Base-by-base conservation (phyloP, 176 grass and related monocot species). In the Microstegium vimineum region DNA sequence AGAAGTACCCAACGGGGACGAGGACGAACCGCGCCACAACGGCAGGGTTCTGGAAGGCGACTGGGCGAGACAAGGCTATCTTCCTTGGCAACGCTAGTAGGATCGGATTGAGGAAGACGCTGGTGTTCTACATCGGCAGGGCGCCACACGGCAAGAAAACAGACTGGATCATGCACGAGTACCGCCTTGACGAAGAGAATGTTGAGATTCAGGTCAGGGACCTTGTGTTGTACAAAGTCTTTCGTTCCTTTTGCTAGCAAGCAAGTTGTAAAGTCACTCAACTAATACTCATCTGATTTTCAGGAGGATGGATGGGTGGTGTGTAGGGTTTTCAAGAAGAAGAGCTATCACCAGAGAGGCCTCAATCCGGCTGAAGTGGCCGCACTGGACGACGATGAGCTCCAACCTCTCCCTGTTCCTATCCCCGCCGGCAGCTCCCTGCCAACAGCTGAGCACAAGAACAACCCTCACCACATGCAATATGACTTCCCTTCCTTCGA, bases 221-320 rank as follows among this genome's bases (percentile, higher is more conserved):
- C 56, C 13, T 10, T 23, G 8, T n/a, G 0, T 10, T 26, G 56
- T 26, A 60, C n/a, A n/a, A n/a, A n/a, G n/a, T n/a, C n/a, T n/a
- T n/a, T n/a, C 5, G 4, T 25, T 59, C 22, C 11, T 59, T 4
- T 60, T 60, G 11, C n/a, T 20, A 7, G 12, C 13, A 11, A 20
- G 27, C 32, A 2, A 54, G 15, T 60, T 60, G 30, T 11, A 36
- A 38, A 69, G 14, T 41, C 1, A 57, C 65, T 30, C n/a, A 38
- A 5, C 26, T 36, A 9, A 52, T 90, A 17, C n/a, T n/a, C n/a
- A n/a, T n/a, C n/a, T 59, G 59, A 62, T 82, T 6, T 93, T 74
- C 85, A 99, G 96, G 96, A 94, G 84, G 96, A 99, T 82, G 96
- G 93, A 51, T 99, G 96, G 96, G 96, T 99, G 47, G 96, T 99